Evolutionary conservation across 2,329 filamentous ascomycete species (phyloP), one percentile per base, ranked within the genome.

Genomic region (Diaporthe ampelina): DNA sequence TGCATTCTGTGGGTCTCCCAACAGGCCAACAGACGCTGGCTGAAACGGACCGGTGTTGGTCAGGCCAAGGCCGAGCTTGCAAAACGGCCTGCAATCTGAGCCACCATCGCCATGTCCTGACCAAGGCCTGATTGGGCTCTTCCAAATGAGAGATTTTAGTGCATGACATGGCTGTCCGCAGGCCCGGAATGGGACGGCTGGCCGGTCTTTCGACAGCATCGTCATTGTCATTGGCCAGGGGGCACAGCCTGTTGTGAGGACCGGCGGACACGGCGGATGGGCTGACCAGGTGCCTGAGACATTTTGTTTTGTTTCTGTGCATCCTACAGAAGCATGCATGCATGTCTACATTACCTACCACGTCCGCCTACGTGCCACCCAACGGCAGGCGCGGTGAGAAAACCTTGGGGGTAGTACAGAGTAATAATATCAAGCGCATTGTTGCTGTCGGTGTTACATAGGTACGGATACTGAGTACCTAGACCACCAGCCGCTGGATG

Each of bases 41-140:
- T 63, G 70, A 72, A 72, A 72, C 70, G 70, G 70, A 72, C 57
- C 70, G 57, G 54, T 48, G 35, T 54, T 63, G 70, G 70, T 63
- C 70, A 43, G 69, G 69, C 69, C 69, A 72, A 61, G 67, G 69
- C 69, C 69, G 32, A 63, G 57, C 56, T 72, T 63, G 45, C 57
- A 63, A 72, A 72, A 72, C 69, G 69, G 69, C 57, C 69, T 63
- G 32, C 32, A 26, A 26, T 59, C 57, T 72, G 43, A 72, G 69
- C 69, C 69, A 61, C 69, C 69, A 50, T 63, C 57, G 35, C 57
- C 45, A 43, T 63, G 32, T 61, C 45, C 26, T 72, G 57, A 45
- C 45, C 57, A 63, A 59, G 58, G 70, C 58, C 57, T 52, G 63
- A 67, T 67, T 67, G 63, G 63, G 63, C 26, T 19, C 63, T 68